Base-by-base conservation (phyloP, 345 rosid genomes). In the Ceriops decandra region DNA sequence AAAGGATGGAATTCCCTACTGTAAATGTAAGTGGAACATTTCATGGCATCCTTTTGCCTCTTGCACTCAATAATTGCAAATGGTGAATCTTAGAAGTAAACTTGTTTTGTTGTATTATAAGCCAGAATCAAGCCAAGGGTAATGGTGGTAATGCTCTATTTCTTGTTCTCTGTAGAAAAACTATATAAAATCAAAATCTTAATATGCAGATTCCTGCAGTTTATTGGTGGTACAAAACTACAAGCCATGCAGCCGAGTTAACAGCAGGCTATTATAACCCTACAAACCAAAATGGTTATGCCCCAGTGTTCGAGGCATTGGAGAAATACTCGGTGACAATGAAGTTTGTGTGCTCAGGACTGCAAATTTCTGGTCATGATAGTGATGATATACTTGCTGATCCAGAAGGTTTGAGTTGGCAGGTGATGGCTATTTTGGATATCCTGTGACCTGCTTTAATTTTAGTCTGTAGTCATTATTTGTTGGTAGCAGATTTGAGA, bases 351-450 rank as follows among this genome's bases (percentile, higher is more conserved):
- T 89, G 93, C 82, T 74, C 84, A 4, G 98, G 92, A 27, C 69
- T 80, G 78, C 90, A 77, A 33, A 67, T 77, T 78, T 76, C 82
- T 46, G 67, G 78, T 67, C 84, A 81, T 71, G 88, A 79, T 54
- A 81, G 75, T 31, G 83, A 85, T 69, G 93, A 86, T 67, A 86
- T 82, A 56, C 79, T 85, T 59, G 86, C 91, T 61, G 98, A 93
- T 79, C 89, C 96, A 20, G 97, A 91, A 75, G 86, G 90, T 77
- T 76, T 89, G 75, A 84, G 86, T 85, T 93, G 97, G 98, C 98
- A 93, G 96, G 98, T 89, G 71, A 70, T 68, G 57, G 30, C 38
- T 66, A 63, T 72, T 67, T 57, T 61, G 49, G 30, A 26, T 62
- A 26, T 52, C 35, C 68, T 22, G 9, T 56, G 49, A 30, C 36